Base-by-base conservation (phyloP, 306 rosid genomes). In the Quercus alba region DNA sequence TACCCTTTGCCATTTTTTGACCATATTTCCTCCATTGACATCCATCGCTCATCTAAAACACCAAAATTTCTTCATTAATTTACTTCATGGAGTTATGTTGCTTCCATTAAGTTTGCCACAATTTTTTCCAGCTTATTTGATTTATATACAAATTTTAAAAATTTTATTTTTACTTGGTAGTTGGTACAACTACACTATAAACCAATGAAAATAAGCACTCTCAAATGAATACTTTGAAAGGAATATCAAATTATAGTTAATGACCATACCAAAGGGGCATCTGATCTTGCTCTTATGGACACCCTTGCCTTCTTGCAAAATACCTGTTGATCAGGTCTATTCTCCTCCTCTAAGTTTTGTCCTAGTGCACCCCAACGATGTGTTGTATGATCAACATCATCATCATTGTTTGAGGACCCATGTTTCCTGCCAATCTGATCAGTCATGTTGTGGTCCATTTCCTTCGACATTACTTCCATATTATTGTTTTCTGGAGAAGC, bases 21-120 rank as follows among this genome's bases (percentile, higher is more conserved):
- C 87, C 89, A 75, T 86, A 86, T 52, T 86, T 86, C 79, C 89
- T 86, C 89, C 89, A 83, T 67, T 79, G 83, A 76, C 89, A 86
- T 51, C 87, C 89, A 83, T 86, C 89, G 14, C 77, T 80, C 74
- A 75, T 81, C 89, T 86, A 54, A 81, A 13, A 59, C 5, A 35
- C 52, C 72, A 67, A 35, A 33, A 18, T n/a, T 9, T 20, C 11
- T 67, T 14, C 72, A 9, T 18, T 41, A 41, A 41, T 41, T 41
- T 41, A 41, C 46, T 41, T 41, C 46, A 41, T 41, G 46, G 12
- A 41, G 46, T 41, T 0, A 41, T 41, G 46, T 41, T 41, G 12
- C 3, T 41, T 41, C 46, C 46, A 8, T 41, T 41, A 7, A 41
- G 11, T 41, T 41, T 41, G 12, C 2, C 46, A 2, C 46, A 41